Conservation (phyloP, 202 grass and related monocot genomes). For the Carex arenaria region DNA sequence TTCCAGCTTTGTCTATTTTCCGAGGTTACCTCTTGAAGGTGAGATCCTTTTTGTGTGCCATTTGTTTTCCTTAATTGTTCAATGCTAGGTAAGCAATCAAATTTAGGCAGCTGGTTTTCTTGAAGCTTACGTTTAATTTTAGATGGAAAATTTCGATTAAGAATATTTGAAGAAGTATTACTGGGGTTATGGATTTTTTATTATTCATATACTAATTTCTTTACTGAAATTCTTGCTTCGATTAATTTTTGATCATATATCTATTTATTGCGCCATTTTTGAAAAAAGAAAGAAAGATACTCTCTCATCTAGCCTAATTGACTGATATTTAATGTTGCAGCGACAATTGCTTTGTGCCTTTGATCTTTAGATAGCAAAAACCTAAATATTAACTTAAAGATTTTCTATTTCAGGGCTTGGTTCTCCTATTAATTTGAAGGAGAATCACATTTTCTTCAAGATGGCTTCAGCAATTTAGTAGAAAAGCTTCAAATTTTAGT, state of each 20-base stretch:
- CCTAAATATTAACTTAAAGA: constrained; percentile 16
- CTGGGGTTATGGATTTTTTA: background rate
- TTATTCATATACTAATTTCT: background rate
- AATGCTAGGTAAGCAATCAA: background rate
- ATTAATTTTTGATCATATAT: background rate
- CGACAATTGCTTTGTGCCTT: background rate
- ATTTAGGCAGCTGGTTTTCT: background rate
- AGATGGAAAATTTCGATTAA: background rate
- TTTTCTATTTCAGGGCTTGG: constrained; percentile 11
- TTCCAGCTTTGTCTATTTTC: background rate
- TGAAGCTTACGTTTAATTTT: background rate
- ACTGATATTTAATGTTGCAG: background rate
- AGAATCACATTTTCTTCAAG: constrained; percentile 16
- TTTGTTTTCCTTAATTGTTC: background rate
- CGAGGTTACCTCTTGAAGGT: background rate
- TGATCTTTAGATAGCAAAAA: constrained; percentile 13
- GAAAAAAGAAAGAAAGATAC: background rate
- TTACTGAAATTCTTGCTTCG: background rate
- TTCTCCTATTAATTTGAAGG: constrained; percentile 28
- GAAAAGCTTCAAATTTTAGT: background rate
- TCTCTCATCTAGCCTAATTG: background rate
- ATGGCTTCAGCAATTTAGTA: constrained; percentile 29
- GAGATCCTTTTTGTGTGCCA: background rate
- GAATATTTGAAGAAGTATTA: background rate
- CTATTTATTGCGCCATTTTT: background rate